Evolutionary conservation across 1,284 basidiomycete species (phyloP).

Genomic region (Sanghuangporus weigelae): DNA sequence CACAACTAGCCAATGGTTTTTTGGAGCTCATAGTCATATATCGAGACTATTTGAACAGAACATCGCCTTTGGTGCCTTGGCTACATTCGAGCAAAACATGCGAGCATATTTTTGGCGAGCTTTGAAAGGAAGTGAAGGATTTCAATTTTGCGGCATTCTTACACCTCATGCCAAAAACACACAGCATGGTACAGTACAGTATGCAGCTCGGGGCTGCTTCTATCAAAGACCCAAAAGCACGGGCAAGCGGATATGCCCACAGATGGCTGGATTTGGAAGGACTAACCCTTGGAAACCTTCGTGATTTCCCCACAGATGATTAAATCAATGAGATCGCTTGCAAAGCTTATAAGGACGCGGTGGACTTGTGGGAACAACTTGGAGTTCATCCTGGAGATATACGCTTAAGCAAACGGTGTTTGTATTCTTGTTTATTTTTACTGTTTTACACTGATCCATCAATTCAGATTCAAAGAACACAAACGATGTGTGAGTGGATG

Average conservation of each 20-base stretch:
- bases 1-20: slow-evolving; percentile 29
- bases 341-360: slow-evolving; percentile 16
- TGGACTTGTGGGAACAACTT: slow-evolving; percentile 9
- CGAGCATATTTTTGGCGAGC: slow-evolving; percentile 34
- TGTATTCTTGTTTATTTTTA: background rate
- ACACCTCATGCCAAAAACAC: slow-evolving; percentile 29
- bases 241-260: slow-evolving; percentile 19
- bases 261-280: slow-evolving; percentile 20
- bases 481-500: background rate
- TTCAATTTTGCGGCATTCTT: slow-evolving; percentile 33
- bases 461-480: background rate
- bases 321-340: slow-evolving; percentile 3
- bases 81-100: slow-evolving; percentile 31
- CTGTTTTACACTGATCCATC: background rate
- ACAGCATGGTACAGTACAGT: background rate
- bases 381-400: background rate
- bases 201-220: slow-evolving; percentile 1
- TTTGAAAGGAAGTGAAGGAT: slow-evolving; percentile 29
- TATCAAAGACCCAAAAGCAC: slow-evolving; percentile 16
- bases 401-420: background rate
- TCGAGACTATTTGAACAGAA: slow-evolving; percentile 26
- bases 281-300: slow-evolving; percentile 16
- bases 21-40: slow-evolving; percentile 30
- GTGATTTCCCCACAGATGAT: slow-evolving; percentile 15
- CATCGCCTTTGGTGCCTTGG: slow-evolving; percentile 34